Base-by-base conservation (phyloP, 2,329 filamentous ascomycete genomes). In the Calonectria fujianensis region DNA sequence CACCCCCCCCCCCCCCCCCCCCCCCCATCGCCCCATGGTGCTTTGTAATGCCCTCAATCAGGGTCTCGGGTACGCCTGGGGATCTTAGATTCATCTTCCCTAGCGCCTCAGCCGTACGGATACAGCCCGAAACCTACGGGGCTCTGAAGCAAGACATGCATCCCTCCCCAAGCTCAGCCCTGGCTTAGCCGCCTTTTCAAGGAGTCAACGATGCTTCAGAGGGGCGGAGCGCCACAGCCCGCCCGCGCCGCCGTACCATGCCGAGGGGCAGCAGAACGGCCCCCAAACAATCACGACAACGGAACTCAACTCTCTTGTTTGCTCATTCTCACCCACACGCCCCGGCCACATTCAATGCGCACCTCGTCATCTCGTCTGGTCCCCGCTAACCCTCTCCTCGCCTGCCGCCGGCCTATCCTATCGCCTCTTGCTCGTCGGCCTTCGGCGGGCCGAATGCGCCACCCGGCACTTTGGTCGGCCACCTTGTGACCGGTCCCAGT, bases 391-490 rank as follows among this genome's bases (percentile, higher is more conserved):
- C 51, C 32, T 35, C 61, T 51, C 65, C 51, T 68, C 45, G 67
- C 39, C 35, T 69, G 29, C 65, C 66, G 48, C 59, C 63, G 27
- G 51, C 71, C 50, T 66, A 66, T 73, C 50, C 59, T 52, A 35
- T 73, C 37, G 52, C 51, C 39, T 37, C 35, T 31, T 57, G 29
- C 35, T 66, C 59, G 67, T 69, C 65, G 73, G 65, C 32, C 61
- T 73, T 67, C 64, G 52, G 50, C 75, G 73, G 70, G 63, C 75
- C 75, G 71, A 70, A 75, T 75, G 65, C 70, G 74, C 59, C 73
- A 75, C 63, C 59, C 67, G 66, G 57, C 64, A 63, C 41, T 20
- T 70, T 57, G 65, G 39, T 54, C 74, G 69, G 50, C 70, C 67
- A n/a, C 48, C 45, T 59, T 35, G 68, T 72, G 57, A 68, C 64